A percentile compares a stretch with the other conserved stretches of the same genome.
These are phyloP conservation scores for Colletotrichum cuscutae DNA, from an alignment of 2,329 filamentous ascomycete genomes.

Conservation along the genomic window DNA sequence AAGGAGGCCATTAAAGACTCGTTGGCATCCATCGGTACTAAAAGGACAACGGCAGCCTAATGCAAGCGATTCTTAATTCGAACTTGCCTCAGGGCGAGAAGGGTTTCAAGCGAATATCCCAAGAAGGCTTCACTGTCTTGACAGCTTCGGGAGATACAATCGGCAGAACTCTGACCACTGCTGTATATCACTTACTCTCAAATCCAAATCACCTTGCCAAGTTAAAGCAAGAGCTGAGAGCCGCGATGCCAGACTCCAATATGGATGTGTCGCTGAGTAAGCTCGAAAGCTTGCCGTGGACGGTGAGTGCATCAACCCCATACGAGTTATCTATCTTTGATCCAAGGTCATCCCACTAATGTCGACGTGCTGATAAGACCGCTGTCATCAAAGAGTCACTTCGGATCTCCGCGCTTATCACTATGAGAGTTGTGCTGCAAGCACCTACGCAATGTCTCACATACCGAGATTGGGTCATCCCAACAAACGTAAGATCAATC, in stretches of 20 bases:
- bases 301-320: background rate
- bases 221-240: conserved; percentile 47
- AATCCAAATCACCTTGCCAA: conserved; percentile 42
- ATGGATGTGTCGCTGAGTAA: conserved; percentile 32
- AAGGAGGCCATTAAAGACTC: background rate
- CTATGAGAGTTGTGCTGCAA: background rate
- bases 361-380: background rate
- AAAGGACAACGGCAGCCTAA: background rate
- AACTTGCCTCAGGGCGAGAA: conserved; percentile 40
- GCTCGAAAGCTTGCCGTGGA: conserved; percentile 46
- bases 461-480: background rate
- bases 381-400: background rate
- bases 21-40: too few relatives aligned
- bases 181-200: conserved; percentile 48
- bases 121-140: conserved; percentile 45
- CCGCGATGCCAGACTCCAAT: conserved; percentile 8
- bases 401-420: background rate
- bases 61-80: conserved; percentile 41
- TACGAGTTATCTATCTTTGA: background rate
- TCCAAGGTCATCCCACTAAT: background rate
- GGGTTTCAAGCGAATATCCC: conserved; percentile 41
- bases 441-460: background rate
- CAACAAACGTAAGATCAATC: background rate
- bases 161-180: conserved; percentile 44
- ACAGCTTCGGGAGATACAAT: conserved; percentile 51